Evolutionary conservation across 2,329 filamentous ascomycete species (phyloP), one percentile per base, ranked within the genome.

Genomic region (Xylaria digitata): DNA sequence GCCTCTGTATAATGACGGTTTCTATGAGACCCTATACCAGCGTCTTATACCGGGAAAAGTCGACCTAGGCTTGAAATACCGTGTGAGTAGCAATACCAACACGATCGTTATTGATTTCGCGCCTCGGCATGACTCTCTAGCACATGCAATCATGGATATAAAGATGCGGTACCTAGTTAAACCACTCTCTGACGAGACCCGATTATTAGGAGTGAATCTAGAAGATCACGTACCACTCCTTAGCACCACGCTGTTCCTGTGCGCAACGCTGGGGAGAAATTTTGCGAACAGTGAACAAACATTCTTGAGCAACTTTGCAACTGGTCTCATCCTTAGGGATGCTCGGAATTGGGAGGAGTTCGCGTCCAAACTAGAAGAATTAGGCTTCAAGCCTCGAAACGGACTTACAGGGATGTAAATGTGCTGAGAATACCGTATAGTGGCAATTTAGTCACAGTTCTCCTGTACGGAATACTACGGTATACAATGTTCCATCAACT

Each of bases 111-210:
- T 66, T 6, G 17, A 50, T 30, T 9, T 65, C n/a, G 42, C 32
- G 6, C 62, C 62, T 19, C 45, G 26, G 3, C n/a, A 52, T 19
- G 61, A 64, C 46, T 34, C 54, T 30, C n/a, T 71, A 7, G 32
- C 64, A 13, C 63, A 65, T 37, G 56, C 66, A 15, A 57, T 71
- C 2, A 37, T 70, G 11, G 61, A 65, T 13, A 62, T 69, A 3
- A 69, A 70, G 32, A 11, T 70, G 15, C 61, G 60, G 11, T 70
- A 70, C 17, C 40, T 70, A 7, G 9, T 70, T 2, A 26, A 61
- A 3, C 66, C 70, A 8, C 50, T 71, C 19, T 23, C 9, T 2
- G 56, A 70, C 2, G 61, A 64, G 34, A 7, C 66, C 1, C n/a
- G 2, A 2, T 7, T 43, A 26, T 8, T 45, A 43, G 65, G 65